Evolutionary conservation across 352 stramenopile genomes (phyloP).

Genomic region (Phytophthora constricta): DNA sequence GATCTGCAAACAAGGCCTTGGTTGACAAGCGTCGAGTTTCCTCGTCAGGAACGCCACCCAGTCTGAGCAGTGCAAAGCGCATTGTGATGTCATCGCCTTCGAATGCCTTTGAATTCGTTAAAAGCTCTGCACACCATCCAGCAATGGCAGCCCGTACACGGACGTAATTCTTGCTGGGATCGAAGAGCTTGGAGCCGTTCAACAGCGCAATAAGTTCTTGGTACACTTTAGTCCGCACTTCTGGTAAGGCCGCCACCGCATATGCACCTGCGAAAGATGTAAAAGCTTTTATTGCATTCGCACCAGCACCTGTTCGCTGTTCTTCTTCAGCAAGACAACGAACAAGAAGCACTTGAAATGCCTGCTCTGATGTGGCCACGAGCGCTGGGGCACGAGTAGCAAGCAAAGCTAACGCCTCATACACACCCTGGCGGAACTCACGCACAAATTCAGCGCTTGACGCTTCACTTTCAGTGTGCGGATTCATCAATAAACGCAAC

Average conservation of each 20-base stretch:
- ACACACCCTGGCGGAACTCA: constrained; percentile 70
- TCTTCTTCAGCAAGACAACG: constrained; percentile 67
- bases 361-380: constrained; percentile 60
- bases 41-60: constrained; percentile 47
- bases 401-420: constrained; percentile 62
- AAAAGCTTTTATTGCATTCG: constrained; percentile 73
- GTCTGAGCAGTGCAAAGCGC: constrained; percentile 65
- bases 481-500: constrained; percentile 66
- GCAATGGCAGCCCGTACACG: constrained; percentile 68
- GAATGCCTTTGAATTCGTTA: constrained; percentile 17
- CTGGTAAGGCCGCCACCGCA: constrained; percentile 21
- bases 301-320: constrained; percentile 48
- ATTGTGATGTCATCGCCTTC: constrained; percentile 46
- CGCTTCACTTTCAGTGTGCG: constrained; percentile 58
- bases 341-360: constrained; percentile 80
- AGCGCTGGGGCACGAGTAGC: constrained; percentile 43
- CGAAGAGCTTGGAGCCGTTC: constrained; percentile 65
- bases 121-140: constrained; percentile 60
- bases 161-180: constrained; percentile 61
- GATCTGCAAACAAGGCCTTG: constrained; percentile 54
- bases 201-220: constrained; percentile 63
- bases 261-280: constrained; percentile 58
- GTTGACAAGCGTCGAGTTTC: constrained; percentile 43
- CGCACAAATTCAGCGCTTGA: constrained; percentile 48
- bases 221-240: constrained; percentile 48